These are phyloP conservation scores for Williopsis jadinii DNA, from an alignment of 1,139 yeast genomes.

Conservation along the genomic window DNA sequence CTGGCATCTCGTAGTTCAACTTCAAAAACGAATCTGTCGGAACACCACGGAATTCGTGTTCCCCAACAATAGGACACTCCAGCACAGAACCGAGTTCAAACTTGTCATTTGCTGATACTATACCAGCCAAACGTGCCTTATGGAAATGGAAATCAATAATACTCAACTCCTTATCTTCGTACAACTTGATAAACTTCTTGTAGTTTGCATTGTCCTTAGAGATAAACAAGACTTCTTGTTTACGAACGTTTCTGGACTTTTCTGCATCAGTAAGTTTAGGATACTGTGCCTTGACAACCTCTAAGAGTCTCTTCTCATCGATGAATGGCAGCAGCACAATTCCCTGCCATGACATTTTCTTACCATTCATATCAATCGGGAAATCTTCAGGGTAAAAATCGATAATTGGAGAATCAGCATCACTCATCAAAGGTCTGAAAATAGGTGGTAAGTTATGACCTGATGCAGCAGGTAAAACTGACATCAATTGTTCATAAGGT, in stretches of 20 bases:
- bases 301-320: constrained; percentile 68
- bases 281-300: constrained; percentile 62
- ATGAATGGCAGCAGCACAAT: constrained; percentile 87
- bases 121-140: constrained; percentile 63
- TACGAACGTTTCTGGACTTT: constrained; percentile 57
- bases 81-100: constrained; percentile 43
- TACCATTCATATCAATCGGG: constrained; percentile 91
- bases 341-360: constrained; percentile 93
- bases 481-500: constrained; percentile 96
- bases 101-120: constrained; percentile 35
- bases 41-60: constrained; percentile 45
- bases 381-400: constrained; percentile 91
- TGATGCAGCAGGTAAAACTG: constrained; percentile 95
- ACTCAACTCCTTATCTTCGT: constrained; percentile 6
- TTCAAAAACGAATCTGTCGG: constrained; percentile 49
- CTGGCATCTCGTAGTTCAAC: constrained; percentile 55
- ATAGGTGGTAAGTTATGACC: constrained; percentile 85
- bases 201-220: constrained; percentile 43
- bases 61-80: constrained; percentile 52
- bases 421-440: constrained; percentile 78
- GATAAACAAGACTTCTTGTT: constrained; percentile 52
- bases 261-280: constrained; percentile 62
- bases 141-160: constrained; percentile 37
- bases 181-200: constrained; percentile 7
- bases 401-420: constrained; percentile 72